Percentiles rank a stretch among this genome's conserved stretches.
These are phyloP conservation scores for Vitis rotundifolia DNA, from an alignment of 164 flowering plant species.

Conservation along the genomic window DNA sequence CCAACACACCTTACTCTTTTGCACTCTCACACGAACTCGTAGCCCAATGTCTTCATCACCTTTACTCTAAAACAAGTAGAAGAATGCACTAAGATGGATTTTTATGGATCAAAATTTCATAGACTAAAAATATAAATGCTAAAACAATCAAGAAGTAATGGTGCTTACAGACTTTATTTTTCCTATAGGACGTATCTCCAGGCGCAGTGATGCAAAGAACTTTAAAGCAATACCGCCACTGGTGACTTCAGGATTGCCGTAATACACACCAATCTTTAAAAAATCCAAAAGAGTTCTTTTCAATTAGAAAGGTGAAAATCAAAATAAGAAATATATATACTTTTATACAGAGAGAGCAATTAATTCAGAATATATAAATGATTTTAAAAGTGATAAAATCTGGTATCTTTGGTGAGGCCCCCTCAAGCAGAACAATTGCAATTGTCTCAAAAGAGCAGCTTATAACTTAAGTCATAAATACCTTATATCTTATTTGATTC, in stretches of 20 bases:
- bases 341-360: no score
- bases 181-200: slow-evolving; percentile 91
- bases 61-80: slow-evolving; percentile 49
- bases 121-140: not conserved
- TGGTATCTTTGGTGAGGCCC: not conserved
- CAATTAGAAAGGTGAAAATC: not conserved
- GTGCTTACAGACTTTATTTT: slow-evolving; percentile 95
- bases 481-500: slow-evolving; percentile 98
- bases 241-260: slow-evolving; percentile 99
- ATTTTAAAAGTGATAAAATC: not conserved
- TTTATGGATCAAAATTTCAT: not conserved
- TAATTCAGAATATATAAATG: not conserved
- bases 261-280: slow-evolving; percentile 91
- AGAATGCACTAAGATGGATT: not conserved
- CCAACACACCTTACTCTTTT: slow-evolving; percentile 87
- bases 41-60: slow-evolving; percentile 97
- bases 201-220: slow-evolving; percentile 97
- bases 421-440: not conserved
- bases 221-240: slow-evolving; percentile 98
- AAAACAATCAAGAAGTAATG: slow-evolving; percentile 2
- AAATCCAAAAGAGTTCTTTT: not conserved
- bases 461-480: slow-evolving; percentile 22
- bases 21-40: slow-evolving; percentile 93
- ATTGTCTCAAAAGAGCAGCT: not conserved
- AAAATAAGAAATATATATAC: not conserved